A percentile compares a stretch with the other conserved stretches of the same genome.
Conservation (phyloP, 1,284 basidiomycete species). For the Ganoderma lucidum region DNA sequence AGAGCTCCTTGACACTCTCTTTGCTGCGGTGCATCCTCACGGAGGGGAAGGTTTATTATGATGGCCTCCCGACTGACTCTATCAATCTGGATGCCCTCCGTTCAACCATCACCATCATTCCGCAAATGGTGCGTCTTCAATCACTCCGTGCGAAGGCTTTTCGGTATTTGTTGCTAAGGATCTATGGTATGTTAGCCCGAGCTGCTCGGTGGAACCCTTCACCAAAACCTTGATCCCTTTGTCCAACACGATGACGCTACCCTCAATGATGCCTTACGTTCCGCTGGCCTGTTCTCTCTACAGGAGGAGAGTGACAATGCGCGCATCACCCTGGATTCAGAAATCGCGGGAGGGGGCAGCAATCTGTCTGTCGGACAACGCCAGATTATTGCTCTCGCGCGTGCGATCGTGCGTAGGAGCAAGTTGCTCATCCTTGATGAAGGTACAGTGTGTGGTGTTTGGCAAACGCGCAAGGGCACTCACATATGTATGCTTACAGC, state of each 20-base stretch:
- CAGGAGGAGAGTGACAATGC: slow-evolving; percentile 39
- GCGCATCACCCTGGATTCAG: slow-evolving; percentile 45
- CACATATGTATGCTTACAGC: slow-evolving; percentile 40
- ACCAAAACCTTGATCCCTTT: slow-evolving; percentile 56
- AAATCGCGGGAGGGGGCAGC: slow-evolving; percentile 46
- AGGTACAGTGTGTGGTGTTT: slow-evolving; percentile 27
- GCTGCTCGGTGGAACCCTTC: slow-evolving; percentile 45
- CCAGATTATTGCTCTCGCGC: slow-evolving; percentile 44
- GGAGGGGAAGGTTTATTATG: slow-evolving; percentile 53
- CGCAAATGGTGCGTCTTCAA: slow-evolving; percentile 44
- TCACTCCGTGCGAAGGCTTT: background rate
- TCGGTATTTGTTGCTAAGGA: too few species aligned
- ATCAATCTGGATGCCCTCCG: slow-evolving; percentile 72
- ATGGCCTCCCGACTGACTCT: slow-evolving; percentile 41
- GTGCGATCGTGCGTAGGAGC: slow-evolving; percentile 44
- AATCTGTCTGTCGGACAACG: slow-evolving; percentile 50
- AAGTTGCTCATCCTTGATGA: slow-evolving; percentile 48
- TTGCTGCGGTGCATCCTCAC: slow-evolving; percentile 55
- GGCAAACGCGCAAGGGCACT: background rate
- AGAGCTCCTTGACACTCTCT: slow-evolving; percentile 50
- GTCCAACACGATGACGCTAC: slow-evolving; percentile 57
- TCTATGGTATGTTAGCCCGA: slow-evolving; percentile 46
- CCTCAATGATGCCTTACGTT: slow-evolving; percentile 42
- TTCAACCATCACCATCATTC: slow-evolving; percentile 58
- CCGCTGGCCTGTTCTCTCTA: slow-evolving; percentile 43